phyloP scores from a whole-genome alignment of 176 grass and related monocot species.

The Raddia distichophylla region DNA sequence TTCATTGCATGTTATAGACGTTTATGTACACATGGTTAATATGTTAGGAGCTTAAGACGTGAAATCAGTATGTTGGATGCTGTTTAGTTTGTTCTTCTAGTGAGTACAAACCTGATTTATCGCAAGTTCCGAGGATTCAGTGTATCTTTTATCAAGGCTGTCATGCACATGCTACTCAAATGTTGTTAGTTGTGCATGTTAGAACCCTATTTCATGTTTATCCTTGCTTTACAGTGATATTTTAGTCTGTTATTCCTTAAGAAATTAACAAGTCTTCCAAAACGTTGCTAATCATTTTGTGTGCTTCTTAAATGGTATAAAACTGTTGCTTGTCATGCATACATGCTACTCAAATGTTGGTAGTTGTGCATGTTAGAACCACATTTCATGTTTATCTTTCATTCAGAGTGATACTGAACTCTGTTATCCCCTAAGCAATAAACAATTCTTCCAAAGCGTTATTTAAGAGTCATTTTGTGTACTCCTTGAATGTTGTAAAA shows the following conservation, averaged over 20 bases:
- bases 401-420: background rate
- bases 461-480: background rate
- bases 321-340: background rate
- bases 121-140: background rate
- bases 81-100: background rate
- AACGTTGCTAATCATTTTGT: background rate
- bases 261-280: background rate
- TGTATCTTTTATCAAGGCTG: background rate
- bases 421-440: background rate
- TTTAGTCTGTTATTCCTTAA: background rate
- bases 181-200: slow-evolving; percentile 1
- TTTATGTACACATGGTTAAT: background rate
- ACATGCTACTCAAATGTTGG: background rate
- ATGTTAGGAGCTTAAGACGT: background rate
- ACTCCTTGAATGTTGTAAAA: background rate
- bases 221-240: background rate
- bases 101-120: background rate
- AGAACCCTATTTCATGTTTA: slow-evolving; percentile 1
- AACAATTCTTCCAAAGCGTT: background rate
- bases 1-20: background rate
- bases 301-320: background rate
- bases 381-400: background rate
- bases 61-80: background rate
- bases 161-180: background rate
- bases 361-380: background rate